phyloP scores from a whole-genome alignment of 1,139 yeast genomes.

The Nakaseomyces uthaithaninus region DNA sequence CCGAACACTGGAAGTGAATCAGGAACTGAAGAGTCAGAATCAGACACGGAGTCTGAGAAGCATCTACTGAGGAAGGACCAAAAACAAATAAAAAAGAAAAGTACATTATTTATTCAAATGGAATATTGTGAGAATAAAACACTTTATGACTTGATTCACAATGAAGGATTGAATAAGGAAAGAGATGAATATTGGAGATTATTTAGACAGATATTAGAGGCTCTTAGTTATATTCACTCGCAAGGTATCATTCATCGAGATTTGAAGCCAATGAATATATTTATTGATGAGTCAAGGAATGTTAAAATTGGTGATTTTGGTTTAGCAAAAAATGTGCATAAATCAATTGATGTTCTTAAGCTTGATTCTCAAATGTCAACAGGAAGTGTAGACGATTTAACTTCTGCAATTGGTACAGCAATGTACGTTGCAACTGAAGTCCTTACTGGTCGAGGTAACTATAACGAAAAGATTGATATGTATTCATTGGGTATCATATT shows the following conservation, averaged over 20 bases:
- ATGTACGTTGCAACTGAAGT: constrained; percentile 91
- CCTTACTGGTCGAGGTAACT: constrained; percentile 55
- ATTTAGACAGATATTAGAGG: constrained; percentile 82
- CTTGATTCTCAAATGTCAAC: constrained; percentile 31
- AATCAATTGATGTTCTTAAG: constrained; percentile 33
- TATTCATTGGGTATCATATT: constrained; percentile 90
- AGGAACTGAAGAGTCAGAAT: not conserved
- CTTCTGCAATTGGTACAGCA: constrained; percentile 90
- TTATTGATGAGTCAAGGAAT: constrained; percentile 81
- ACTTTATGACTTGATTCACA: constrained; percentile 63
- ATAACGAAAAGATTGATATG: constrained; percentile 91
- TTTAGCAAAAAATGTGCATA: constrained; percentile 74
- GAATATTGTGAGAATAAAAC: constrained; percentile 97
- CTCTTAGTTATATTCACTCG: constrained; percentile 80
- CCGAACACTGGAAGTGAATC: not conserved
- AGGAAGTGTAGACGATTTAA: constrained; percentile 57
- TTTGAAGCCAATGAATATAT: constrained; percentile 89
- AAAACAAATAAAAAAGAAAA: constrained; percentile 28
- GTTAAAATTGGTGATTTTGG: constrained; percentile 97
- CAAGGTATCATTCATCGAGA: constrained; percentile 96
- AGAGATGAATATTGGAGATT: constrained; percentile 84
- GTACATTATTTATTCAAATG: constrained; percentile 83
- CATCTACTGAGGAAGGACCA: constrained; percentile 5
- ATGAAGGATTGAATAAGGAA: constrained; percentile 65
- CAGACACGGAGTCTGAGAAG: not conserved